Evolutionary conservation across 1,284 basidiomycete genomes (phyloP).

Genomic region (Tremellales sp.): DNA sequence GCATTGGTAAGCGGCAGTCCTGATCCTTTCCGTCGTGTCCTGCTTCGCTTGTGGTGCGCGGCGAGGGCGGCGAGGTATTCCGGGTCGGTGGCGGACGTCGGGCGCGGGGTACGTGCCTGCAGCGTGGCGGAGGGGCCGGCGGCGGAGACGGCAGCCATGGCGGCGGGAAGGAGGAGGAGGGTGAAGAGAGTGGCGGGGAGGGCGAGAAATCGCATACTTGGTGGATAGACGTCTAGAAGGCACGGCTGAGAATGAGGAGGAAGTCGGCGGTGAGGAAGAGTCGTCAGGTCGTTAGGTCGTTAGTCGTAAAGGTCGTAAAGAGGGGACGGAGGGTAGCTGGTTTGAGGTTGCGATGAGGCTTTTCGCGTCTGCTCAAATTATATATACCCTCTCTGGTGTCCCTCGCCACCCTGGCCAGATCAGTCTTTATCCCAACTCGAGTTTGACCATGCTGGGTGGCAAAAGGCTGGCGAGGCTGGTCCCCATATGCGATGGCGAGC

Average conservation of each 20-base stretch:
- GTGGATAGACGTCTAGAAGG: background rate
- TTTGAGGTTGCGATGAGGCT: background rate
- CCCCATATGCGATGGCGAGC: too few species aligned
- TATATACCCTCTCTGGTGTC: too few species aligned
- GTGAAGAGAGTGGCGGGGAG: background rate
- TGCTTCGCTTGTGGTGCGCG: background rate
- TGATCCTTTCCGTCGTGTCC: too few species aligned
- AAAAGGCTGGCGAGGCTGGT: too few species aligned
- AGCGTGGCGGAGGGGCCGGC: background rate
- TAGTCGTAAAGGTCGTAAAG: background rate
- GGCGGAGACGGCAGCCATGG: background rate
- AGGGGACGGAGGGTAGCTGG: background rate
- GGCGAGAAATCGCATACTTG: background rate
- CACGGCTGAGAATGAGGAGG: background rate
- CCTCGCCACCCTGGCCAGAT: too few species aligned
- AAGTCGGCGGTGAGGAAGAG: background rate
- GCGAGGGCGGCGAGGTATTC: constrained; percentile 3
- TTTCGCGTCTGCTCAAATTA: too few species aligned
- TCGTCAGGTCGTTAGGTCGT: constrained; percentile 5
- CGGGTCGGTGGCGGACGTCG: constrained; percentile 6
- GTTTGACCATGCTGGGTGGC: too few species aligned
- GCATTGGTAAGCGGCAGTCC: constrained; percentile 10
- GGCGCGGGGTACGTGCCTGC: background rate
- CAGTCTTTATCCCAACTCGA: too few species aligned
- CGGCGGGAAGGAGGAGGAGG: constrained; percentile 2